phyloP scores from a whole-genome alignment of 2,329 filamentous ascomycete genomes.

The Xylogone sp. region DNA sequence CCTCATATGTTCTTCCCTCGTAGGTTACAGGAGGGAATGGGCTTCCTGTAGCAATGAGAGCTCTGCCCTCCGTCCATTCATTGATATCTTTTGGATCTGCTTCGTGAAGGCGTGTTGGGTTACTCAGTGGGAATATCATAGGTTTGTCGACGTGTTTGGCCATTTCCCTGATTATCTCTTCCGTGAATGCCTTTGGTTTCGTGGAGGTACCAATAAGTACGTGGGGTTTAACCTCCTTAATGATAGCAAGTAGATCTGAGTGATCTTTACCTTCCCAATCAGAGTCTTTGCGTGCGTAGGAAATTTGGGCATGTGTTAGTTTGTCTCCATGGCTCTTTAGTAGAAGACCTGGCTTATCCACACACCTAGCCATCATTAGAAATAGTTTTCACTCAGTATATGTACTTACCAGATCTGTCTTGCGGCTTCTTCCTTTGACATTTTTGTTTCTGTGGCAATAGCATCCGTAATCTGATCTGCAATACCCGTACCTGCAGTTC shows the following conservation, averaged over 20 bases:
- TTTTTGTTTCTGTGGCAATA: conserved; percentile 64
- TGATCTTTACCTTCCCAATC: conserved; percentile 59
- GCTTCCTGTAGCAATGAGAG: conserved; percentile 77
- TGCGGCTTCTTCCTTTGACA: conserved; percentile 68
- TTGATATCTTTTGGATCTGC: conserved; percentile 73
- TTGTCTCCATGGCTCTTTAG: conserved; percentile 56
- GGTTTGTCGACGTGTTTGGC: conserved; percentile 66
- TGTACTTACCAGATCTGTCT: conserved; percentile 69
- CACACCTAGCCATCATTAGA: conserved; percentile 48
- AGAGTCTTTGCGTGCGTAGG: conserved; percentile 59
- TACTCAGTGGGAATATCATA: conserved; percentile 78
- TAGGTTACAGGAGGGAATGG: conserved; percentile 74
- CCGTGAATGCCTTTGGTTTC: conserved; percentile 68
- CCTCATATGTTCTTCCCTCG: conserved; percentile 43
- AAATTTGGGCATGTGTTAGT: conserved; percentile 63
- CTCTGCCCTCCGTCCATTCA: conserved; percentile 73
- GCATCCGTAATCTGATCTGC: conserved; percentile 81
- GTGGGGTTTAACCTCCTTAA: conserved; percentile 71
- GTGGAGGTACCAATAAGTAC: conserved; percentile 84
- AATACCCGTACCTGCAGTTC: conserved; percentile 79
- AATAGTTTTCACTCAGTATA: conserved; percentile 1
- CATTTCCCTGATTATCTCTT: conserved; percentile 73
- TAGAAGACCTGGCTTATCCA: conserved; percentile 78
- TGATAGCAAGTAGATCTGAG: conserved; percentile 59
- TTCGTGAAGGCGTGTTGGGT: conserved; percentile 81